Conservation (phyloP, 2,329 filamentous ascomycete species). For the Trichoderma koningii region DNA sequence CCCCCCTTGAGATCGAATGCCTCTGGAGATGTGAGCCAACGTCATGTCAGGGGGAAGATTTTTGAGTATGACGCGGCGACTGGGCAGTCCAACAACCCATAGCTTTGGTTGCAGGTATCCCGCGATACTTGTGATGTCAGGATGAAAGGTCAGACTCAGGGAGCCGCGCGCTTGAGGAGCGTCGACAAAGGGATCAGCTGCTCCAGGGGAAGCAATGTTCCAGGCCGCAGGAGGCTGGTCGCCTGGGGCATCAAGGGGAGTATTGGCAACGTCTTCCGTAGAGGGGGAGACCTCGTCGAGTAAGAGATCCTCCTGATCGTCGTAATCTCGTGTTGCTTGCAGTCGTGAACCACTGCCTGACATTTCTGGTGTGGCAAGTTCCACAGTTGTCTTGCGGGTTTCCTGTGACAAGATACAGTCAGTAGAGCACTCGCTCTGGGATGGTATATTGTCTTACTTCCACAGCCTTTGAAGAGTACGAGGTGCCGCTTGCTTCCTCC, state of each 20-base stretch:
- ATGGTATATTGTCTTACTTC: not conserved
- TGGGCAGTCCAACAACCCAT: slow-evolving; percentile 1
- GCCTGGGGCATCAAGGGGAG: not conserved
- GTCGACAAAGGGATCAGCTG: slow-evolving; percentile 1
- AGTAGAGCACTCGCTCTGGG: not conserved
- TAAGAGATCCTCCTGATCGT: not conserved
- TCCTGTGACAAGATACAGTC: not conserved
- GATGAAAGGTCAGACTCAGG: slow-evolving; percentile 4
- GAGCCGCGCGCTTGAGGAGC: not conserved
- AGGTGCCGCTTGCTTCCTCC: not conserved
- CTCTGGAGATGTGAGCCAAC: slow-evolving; percentile 46
- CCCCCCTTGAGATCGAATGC: slow-evolving; percentile 29
- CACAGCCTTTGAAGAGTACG: not conserved
- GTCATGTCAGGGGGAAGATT: slow-evolving; percentile 34
- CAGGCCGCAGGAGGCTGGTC: not conserved
- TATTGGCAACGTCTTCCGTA: not conserved
- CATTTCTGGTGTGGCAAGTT: not conserved
- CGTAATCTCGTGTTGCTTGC: not conserved
- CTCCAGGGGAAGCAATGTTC: not conserved
- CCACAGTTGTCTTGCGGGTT: not conserved
- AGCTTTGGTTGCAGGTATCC: not conserved
- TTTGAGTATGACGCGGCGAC: slow-evolving; percentile 33
- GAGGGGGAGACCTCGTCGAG: not conserved
- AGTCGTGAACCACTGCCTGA: not conserved
- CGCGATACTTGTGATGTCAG: not conserved